Base-by-base conservation (phyloP, 2,329 filamentous ascomycete genomes). In the Thyridium curvatum region DNA sequence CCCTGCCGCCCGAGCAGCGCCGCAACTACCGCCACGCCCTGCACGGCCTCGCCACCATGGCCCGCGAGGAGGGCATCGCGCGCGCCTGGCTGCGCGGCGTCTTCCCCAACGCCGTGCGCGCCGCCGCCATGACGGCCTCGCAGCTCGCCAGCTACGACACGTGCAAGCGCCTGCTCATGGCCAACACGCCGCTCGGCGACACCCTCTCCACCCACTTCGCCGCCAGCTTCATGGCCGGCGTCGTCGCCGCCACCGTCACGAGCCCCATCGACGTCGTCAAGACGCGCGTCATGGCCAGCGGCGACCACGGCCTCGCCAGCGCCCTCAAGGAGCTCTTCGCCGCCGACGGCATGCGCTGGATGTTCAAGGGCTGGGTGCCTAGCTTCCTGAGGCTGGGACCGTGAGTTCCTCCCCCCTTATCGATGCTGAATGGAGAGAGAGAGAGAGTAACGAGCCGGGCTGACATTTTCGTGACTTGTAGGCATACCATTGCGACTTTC, bases 341-440 rank as follows among this genome's bases (percentile, higher is more conserved):
- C 39, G 66, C 74, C 14, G 86, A 94, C 55, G 88, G 88, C 2
- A 59, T 86, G 36, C 64, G 72, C 33, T 94, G 88, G 88, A 82
- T 91, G 74, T 94, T 94, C 64, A 86, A 86, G 60, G 88, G 88
- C 44, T 94, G 87, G 86, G 79, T 90, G 34, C 88, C 88, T n/a
- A 79, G 76, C 50, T 83, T 83, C 55, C 65, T 82, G 46, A 64
- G 79, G 42, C 62, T 84, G 36, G 79, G 79, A 53, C 79, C 79
- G 70, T 79, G 61, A 64, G 74, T 29, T 34, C 18, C 30, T 32
- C 21, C 35, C 28, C 14, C 12, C 18, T 31, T 15, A 6, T n/a
- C n/a, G n/a, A n/a, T n/a, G n/a, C n/a, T n/a, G n/a, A n/a, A n/a
- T n/a, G n/a, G n/a, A n/a, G n/a, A n/a, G n/a, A n/a, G n/a, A n/a